These are phyloP conservation scores for Coccinonectria pachysandricola DNA, from an alignment of 2,329 filamentous ascomycete species.

Conservation along the genomic window DNA sequence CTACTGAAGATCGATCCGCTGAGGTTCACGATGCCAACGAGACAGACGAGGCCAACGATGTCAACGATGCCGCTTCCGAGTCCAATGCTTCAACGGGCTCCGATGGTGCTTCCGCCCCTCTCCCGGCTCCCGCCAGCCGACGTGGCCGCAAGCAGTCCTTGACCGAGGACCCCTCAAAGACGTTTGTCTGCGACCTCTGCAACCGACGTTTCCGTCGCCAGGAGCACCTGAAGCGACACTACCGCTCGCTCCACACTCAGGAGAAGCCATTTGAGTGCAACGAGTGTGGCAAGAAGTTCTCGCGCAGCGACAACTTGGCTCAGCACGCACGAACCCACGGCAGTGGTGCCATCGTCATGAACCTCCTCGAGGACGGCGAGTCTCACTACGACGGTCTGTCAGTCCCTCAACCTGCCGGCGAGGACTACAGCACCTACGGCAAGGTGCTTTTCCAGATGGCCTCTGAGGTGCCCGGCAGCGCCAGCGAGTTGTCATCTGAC, in stretches of 20 bases:
- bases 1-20: no score
- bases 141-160: constrained; percentile 97
- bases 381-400: constrained; percentile 32
- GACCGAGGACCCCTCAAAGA: constrained; percentile 96
- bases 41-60: constrained; percentile 26
- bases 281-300: constrained; percentile 99
- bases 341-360: constrained; percentile 82
- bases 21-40: constrained; percentile 25
- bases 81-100: constrained; percentile 32
- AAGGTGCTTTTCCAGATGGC: constrained; percentile 76
- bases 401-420: constrained; percentile 35
- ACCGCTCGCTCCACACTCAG: constrained; percentile 93
- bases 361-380: constrained; percentile 66
- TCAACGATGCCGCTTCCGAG: constrained; percentile 28
- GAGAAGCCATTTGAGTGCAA: constrained; percentile 98
- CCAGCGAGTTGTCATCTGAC: constrained; percentile 47
- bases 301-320: constrained; percentile 89
- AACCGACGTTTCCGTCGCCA: constrained; percentile 95
- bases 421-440: constrained; percentile 60
- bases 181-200: constrained; percentile 93
- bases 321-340: constrained; percentile 94
- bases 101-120: constrained; percentile 31
- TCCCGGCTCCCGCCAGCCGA: constrained; percentile 61
- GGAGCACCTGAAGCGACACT: constrained; percentile 97
- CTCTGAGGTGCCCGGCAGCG: constrained; percentile 59